Conservation (phyloP, 352 stramenopile species). For the Pythium oligandrum region DNA sequence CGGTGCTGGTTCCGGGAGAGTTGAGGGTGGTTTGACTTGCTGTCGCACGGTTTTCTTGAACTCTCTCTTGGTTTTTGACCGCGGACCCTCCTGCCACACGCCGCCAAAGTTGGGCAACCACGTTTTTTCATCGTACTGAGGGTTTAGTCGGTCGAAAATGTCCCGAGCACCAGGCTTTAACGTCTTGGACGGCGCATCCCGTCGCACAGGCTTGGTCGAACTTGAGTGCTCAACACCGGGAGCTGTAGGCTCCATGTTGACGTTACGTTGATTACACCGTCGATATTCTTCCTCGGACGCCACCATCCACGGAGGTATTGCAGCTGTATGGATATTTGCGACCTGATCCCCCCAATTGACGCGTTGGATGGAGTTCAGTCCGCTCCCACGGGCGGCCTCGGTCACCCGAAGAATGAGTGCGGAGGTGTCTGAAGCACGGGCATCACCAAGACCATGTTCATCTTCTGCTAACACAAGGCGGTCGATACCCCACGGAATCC, state of each 20-base stretch:
- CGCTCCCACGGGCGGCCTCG: slow-evolving; percentile 31
- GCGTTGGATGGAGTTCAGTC: slow-evolving; percentile 35
- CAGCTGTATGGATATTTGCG: slow-evolving; percentile 59
- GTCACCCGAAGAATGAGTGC: slow-evolving; percentile 41
- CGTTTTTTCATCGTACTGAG: slow-evolving; percentile 24
- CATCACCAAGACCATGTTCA: not conserved
- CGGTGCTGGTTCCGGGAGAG: too few relatives aligned
- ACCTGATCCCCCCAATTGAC: slow-evolving; percentile 36
- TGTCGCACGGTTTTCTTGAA: slow-evolving; percentile 27
- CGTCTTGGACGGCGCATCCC: slow-evolving; percentile 1
- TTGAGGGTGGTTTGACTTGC: not conserved
- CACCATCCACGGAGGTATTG: slow-evolving; percentile 74
- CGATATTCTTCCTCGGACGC: slow-evolving; percentile 64
- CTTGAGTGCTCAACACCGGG: too few relatives aligned
- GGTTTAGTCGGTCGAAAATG: slow-evolving; percentile 29
- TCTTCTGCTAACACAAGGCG: slow-evolving; percentile 43
- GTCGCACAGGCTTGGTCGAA: too few relatives aligned
- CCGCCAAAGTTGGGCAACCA: slow-evolving; percentile 79
- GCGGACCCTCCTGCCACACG: slow-evolving; percentile 69
- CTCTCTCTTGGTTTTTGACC: slow-evolving; percentile 47
- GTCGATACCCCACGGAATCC: slow-evolving; percentile 57
- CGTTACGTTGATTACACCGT: too few relatives aligned
- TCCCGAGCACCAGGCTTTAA: not conserved
- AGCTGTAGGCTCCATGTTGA: too few relatives aligned
- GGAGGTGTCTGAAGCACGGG: not conserved